These are phyloP conservation scores for Rhodotorula babjevae DNA, from an alignment of 768 basidiomycete species.

Conservation along the genomic window DNA sequence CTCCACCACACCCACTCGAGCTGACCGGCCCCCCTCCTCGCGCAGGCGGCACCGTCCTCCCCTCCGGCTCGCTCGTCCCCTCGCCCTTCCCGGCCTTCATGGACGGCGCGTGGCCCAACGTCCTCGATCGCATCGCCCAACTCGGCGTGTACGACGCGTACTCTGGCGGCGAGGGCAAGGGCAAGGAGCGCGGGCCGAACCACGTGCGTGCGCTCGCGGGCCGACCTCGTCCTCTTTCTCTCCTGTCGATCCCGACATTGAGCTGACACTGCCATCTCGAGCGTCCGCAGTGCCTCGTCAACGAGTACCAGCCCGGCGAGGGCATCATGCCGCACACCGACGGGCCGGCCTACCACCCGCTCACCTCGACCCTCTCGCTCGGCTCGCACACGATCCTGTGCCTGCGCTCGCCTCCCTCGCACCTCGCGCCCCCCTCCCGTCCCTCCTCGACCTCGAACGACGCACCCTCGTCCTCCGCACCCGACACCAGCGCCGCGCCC, in stretches of 20 bases:
- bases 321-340: conserved; percentile 97
- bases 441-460: conserved; percentile 50
- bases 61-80: conserved; percentile 60
- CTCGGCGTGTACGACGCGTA: conserved; percentile 63
- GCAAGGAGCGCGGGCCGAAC: conserved; percentile 66
- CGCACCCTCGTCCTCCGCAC: no score
- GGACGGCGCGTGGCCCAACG: conserved; percentile 66
- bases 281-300: conserved; percentile 39
- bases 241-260: no score
- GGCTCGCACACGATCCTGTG: conserved; percentile 77
- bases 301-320: conserved; percentile 71
- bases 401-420: conserved; percentile 64
- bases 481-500: no score
- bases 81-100: conserved; percentile 69
- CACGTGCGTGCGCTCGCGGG: conserved; percentile 54
- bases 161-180: conserved; percentile 8
- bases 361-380: conserved; percentile 84
- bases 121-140: conserved; percentile 63
- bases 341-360: conserved; percentile 78
- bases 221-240: no score
- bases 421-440: conserved; percentile 35
- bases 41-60: conserved; percentile 68
- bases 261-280: no score
- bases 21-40: not conserved
- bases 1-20: not conserved